phyloP scores from a whole-genome alignment of 75 land plant species.

The Cunninghamia lanceolata region DNA sequence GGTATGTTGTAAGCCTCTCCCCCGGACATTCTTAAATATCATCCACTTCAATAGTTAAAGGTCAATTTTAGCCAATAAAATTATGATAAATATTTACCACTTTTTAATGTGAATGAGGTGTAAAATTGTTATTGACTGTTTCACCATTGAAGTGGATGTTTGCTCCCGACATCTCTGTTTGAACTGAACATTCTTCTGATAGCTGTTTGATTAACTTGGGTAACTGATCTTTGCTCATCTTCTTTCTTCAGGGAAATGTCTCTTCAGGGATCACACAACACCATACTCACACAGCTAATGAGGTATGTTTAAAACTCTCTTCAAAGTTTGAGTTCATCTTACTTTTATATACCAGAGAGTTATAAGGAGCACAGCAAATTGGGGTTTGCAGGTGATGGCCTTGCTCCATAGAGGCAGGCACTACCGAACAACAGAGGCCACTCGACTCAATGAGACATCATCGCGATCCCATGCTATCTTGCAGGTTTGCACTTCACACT shows the following conservation, averaged over 20 bases:
- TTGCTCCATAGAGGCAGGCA: constrained; percentile 28
- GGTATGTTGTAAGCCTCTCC: constrained; percentile 4
- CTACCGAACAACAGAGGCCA: constrained; percentile 23
- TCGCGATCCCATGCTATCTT: constrained; percentile 31
- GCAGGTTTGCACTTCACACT: constrained; percentile 18
- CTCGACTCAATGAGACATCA: constrained; percentile 30
- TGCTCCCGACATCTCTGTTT: no score
- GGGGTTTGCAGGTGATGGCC: constrained; percentile 19
- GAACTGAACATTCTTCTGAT: no score
- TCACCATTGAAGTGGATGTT: no score
- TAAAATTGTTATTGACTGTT: no score
- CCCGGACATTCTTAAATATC: no score
- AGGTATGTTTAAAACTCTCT: constrained; percentile 14
- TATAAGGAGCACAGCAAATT: no score
- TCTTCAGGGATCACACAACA: constrained; percentile 22
- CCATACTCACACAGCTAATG: constrained; percentile 13
- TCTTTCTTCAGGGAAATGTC: constrained; percentile 19
- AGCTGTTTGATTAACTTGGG: background rate
- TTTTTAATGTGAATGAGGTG: no score
- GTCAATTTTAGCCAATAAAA: no score
- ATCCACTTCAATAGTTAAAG: no score
- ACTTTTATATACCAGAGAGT: background rate
- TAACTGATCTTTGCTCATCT: background rate
- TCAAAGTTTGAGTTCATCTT: background rate
- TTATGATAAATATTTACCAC: no score